Percentiles rank a stretch among this genome's conserved stretches.
Conservation (phyloP, 1,284 basidiomycete species). For the Sanghuangporus baumii region DNA sequence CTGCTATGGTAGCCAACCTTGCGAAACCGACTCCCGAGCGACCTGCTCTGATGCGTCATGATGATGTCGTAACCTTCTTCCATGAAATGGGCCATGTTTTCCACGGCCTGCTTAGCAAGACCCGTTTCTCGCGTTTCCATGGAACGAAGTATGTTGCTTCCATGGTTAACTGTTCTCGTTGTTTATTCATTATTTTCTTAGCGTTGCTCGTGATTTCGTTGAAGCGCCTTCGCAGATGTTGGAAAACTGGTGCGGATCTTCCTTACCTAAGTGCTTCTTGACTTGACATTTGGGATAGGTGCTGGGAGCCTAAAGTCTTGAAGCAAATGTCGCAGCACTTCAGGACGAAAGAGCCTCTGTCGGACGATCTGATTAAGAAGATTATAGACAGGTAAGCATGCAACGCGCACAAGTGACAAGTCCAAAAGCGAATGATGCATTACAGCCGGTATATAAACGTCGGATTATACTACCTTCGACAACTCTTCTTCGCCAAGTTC, state of each 20-base stretch:
- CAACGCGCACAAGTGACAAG: background rate
- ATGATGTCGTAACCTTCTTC: conserved; percentile 77
- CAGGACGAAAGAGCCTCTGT: conserved; percentile 66
- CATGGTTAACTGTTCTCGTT: background rate
- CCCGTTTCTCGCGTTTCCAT: conserved; percentile 72
- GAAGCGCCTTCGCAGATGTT: conserved; percentile 88
- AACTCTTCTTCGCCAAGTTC: conserved; percentile 78
- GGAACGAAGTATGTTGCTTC: conserved; percentile 50
- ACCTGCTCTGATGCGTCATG: conserved; percentile 79
- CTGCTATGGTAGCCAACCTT: conserved; percentile 84
- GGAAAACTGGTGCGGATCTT: conserved; percentile 67
- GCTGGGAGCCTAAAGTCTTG: conserved; percentile 75
- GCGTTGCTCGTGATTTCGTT: conserved; percentile 78
- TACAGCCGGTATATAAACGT: conserved; percentile 73
- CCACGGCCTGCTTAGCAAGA: conserved; percentile 72
- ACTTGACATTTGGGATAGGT: conserved; percentile 34
- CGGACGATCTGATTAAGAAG: conserved; percentile 70
- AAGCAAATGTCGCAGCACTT: conserved; percentile 75
- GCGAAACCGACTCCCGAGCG: conserved; percentile 76
- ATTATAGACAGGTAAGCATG: conserved; percentile 65
- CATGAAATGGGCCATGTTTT: conserved; percentile 87
- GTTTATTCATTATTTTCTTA: conserved; percentile 23
- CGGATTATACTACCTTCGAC: conserved; percentile 74
- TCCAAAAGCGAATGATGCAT: conserved; percentile 10
- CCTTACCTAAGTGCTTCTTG: background rate